Conservation (phyloP, 192 early-diverging fungal species). For the Backusella morwellensis region DNA sequence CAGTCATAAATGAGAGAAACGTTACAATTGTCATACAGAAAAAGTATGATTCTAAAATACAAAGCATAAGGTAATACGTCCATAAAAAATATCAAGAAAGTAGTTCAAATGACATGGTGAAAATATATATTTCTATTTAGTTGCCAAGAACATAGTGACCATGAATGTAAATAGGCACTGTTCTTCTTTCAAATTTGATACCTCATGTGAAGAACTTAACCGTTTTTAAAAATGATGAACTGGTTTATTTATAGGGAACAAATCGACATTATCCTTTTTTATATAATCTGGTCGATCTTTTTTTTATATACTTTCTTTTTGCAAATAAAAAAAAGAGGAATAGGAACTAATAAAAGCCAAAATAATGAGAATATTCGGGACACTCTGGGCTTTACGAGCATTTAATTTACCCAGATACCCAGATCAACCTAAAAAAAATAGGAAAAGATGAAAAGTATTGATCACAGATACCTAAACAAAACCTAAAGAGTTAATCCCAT, state of each 20-base stretch:
- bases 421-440: background rate
- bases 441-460: background rate
- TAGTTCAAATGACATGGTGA: background rate
- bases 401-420: background rate
- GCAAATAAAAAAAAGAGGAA: background rate
- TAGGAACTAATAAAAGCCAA: background rate
- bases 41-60: background rate
- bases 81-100: background rate
- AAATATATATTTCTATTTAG: background rate
- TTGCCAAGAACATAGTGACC: background rate
- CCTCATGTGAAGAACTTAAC: background rate
- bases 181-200: background rate
- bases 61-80: background rate
- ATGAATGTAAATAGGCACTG: background rate
- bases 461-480: background rate
- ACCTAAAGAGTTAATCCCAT: background rate
- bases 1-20: conserved; percentile 3
- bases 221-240: background rate
- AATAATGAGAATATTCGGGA: background rate
- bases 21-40: background rate
- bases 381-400: background rate
- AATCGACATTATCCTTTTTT: background rate
- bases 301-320: background rate
- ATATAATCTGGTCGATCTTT: background rate
- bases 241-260: background rate